Evolutionary conservation across 2,329 filamentous ascomycete species (phyloP).

Genomic region (Hymenotorrendiella dingleyae): DNA sequence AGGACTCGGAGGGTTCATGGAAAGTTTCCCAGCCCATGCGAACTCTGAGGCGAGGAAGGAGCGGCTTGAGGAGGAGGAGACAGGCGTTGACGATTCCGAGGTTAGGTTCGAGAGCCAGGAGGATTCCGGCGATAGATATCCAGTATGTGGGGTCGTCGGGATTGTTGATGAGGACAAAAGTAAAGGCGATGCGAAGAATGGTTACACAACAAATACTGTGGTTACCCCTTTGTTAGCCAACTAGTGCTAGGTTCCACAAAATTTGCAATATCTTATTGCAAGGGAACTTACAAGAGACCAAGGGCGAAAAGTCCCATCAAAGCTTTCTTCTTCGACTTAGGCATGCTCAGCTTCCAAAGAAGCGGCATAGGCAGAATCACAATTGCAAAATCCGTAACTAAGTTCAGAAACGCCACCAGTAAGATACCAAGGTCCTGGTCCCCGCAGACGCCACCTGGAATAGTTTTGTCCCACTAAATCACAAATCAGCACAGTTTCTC

Average conservation of each 20-base stretch:
- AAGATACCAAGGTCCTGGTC: background rate
- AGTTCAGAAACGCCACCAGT: background rate
- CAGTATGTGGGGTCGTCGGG: background rate
- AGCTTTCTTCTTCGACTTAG: background rate
- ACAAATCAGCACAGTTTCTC: too few species aligned
- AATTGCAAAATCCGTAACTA: background rate
- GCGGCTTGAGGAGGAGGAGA: background rate
- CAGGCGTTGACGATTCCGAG: background rate
- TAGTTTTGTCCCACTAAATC: conserved; percentile 1
- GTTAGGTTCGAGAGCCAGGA: background rate
- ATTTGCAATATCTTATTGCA: background rate
- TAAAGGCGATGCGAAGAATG: background rate
- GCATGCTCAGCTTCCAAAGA: background rate
- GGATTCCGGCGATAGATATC: background rate
- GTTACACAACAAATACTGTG: background rate
- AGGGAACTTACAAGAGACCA: background rate
- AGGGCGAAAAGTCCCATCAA: background rate
- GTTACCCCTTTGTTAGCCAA: too few species aligned
- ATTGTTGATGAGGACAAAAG: background rate
- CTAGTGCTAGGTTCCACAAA: background rate
- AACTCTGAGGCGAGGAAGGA: background rate
- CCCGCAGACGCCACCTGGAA: background rate
- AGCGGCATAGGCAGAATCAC: background rate
- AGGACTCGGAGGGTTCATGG: too few species aligned
- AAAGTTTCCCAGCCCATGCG: background rate